Base-by-base conservation (phyloP, 352 stramenopile genomes). In the Globisporangium irregulare region DNA sequence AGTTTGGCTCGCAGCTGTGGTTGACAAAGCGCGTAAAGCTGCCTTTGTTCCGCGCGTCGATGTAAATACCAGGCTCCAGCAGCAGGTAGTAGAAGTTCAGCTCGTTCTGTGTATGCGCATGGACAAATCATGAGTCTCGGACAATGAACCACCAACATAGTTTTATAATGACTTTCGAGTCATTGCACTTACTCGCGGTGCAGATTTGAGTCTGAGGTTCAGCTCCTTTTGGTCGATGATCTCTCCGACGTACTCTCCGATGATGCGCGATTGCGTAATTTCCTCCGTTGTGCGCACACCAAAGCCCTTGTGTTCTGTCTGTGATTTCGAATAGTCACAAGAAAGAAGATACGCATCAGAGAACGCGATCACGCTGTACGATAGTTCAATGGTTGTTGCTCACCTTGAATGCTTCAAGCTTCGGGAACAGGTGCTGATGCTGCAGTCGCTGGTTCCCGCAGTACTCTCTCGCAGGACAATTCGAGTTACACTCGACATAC, bases 1-100 rank as follows among this genome's bases (percentile, higher is more conserved):
- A 98, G 72, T 98, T 98, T 0, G 93, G 93, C 57, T 96, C 89
- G 64, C 95, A 98, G 68, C 93, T 98, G 67, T 98, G 93, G 75
- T 99, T 99, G 55, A 99, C 96, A 72, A 98, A 99, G 0, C 97
- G 79, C 66, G 96, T 98, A 58, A 98, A 97, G 72, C 93, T 97
- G 18, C 96, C 96, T 55, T 94, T 92, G 59, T 89, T 86, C 20
- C 89, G 81, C 4, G 90, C 91, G 56, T 98, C 91, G 63, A 97
- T 96, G 73, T 96, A 97, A 10, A 94, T 77, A 0, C 88, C 88
- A 3, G 87, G 87, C 25, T 87, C 74, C n/a, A 96, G 62, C 46
- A 92, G 70, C 66, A 96, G 55, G 41, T 95, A 96, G 70, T 96
- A 96, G 59, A 96, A 96, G 59, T 96, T 96, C 8, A 92, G 73